A percentile compares a stretch with the other conserved stretches of the same genome.
Conservation (phyloP, 2,329 filamentous ascomycete genomes). For the Colletotrichum sp. region DNA sequence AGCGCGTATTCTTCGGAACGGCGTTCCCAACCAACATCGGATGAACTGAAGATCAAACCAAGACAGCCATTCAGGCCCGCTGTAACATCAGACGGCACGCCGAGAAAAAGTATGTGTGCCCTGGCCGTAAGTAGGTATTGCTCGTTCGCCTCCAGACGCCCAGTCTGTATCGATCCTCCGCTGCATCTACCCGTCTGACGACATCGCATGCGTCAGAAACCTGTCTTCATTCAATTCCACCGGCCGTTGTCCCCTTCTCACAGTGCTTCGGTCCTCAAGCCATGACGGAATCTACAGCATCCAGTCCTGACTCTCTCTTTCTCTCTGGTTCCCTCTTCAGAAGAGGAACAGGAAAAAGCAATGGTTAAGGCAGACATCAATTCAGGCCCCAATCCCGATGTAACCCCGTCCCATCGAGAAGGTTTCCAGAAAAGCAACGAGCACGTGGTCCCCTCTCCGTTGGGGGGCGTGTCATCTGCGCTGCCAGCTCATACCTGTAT, state of each 20-base stretch:
- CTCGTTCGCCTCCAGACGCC: neutral
- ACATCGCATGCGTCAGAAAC: neutral
- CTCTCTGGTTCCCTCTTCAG: neutral
- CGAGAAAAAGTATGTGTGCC: neutral
- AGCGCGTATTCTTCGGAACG: neutral
- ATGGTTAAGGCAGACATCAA: neutral
- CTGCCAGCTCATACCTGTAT: neutral
- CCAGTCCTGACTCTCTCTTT: neutral
- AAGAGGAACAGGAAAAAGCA: neutral
- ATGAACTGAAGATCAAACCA: neutral
- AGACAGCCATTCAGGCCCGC: neutral
- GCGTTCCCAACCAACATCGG: neutral
- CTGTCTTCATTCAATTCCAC: neutral
- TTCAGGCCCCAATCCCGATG: neutral
- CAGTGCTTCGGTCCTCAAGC: neutral
- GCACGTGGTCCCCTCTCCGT: neutral
- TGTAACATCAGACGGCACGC: neutral
- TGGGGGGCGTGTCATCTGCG: neutral
- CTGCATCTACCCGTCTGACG: neutral
- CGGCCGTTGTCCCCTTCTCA: neutral
- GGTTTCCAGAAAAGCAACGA: slow-evolving; percentile 18
- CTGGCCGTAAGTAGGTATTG: neutral
- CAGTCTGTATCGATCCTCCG: neutral
- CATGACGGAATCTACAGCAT: neutral
- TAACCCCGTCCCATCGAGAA: neutral